These are phyloP conservation scores for slime mould (Dictyostelium discoideum) DNA, from an alignment of 78 protist species.

Conservation along the genomic window DNA sequence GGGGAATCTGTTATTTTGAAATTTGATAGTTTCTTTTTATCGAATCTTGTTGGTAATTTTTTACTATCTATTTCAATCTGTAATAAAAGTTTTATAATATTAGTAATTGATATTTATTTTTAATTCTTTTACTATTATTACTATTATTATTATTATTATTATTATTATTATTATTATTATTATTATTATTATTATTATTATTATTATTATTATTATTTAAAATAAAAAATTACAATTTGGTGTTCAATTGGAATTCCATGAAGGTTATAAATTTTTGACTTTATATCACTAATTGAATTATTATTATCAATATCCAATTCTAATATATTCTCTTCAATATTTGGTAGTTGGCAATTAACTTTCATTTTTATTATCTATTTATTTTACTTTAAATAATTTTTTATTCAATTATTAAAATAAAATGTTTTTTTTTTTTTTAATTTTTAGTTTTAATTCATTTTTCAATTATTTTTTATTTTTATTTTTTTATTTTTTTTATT, in stretches of 20 bases:
- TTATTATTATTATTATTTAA: too few relatives aligned
- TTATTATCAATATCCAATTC: not conserved
- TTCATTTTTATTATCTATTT: not conserved
- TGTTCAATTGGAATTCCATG: not conserved
- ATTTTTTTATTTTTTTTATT: too few relatives aligned
- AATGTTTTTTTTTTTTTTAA: too few relatives aligned
- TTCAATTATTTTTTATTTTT: too few relatives aligned
- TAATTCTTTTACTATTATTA: too few relatives aligned
- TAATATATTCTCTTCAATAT: not conserved
- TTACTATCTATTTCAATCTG: slow-evolving; percentile 12
- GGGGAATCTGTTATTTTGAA: not conserved
- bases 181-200: too few relatives aligned
- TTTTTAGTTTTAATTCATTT: too few relatives aligned
- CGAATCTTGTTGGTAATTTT: not conserved
- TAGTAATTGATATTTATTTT: too few relatives aligned
- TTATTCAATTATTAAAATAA: too few relatives aligned
- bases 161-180: too few relatives aligned
- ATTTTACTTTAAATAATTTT: not conserved
- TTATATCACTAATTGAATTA: not conserved
- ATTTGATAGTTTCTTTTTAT: not conserved
- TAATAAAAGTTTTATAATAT: too few relatives aligned
- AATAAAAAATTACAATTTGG: not conserved
- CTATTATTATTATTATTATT: too few relatives aligned
- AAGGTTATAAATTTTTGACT: not conserved
- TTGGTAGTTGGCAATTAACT: not conserved